Evolutionary conservation across 805 yeast species (phyloP).

Genomic region (Monosporozyma servazzii): DNA sequence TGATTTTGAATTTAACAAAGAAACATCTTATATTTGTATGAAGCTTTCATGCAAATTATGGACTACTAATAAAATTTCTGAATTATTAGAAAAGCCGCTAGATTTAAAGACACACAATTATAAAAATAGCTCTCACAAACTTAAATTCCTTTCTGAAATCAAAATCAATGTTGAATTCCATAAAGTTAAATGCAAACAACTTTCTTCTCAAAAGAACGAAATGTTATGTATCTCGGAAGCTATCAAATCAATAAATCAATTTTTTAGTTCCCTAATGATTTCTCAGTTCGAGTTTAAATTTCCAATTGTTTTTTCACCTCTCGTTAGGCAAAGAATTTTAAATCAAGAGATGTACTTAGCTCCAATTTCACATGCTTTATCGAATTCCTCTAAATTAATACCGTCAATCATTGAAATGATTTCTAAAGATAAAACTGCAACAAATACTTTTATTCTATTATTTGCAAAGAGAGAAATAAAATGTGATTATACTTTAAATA

Average conservation of each 20-base stretch:
- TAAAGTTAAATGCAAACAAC: not conserved
- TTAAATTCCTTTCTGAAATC: not conserved
- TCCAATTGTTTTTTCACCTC: slow-evolving; percentile 28
- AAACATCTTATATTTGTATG: not conserved
- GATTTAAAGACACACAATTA: not conserved
- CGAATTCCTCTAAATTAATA: slow-evolving; percentile 16
- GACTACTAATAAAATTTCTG: not conserved
- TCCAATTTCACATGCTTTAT: slow-evolving; percentile 22
- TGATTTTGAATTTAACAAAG: not conserved
- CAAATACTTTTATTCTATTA: slow-evolving; percentile 15
- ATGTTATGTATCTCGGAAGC: not conserved
- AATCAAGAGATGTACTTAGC: slow-evolving; percentile 19
- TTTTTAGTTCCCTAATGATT: slow-evolving; percentile 19
- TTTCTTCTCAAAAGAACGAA: not conserved
- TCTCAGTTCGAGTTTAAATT: slow-evolving; percentile 29
- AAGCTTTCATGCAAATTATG: not conserved
- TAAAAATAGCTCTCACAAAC: not conserved
- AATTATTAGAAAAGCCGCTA: not conserved
- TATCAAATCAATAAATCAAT: slow-evolving; percentile 18
- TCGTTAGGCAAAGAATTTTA: slow-evolving; percentile 15
- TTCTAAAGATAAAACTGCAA: slow-evolving; percentile 15
- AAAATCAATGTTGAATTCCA: slow-evolving; percentile 2
- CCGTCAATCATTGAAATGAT: slow-evolving; percentile 16
- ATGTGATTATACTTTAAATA: not conserved
- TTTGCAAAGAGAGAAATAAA: not conserved